Evolutionary conservation across 106 monocot genomes (phyloP).

Genomic region (Apostasia shenzhenica): DNA sequence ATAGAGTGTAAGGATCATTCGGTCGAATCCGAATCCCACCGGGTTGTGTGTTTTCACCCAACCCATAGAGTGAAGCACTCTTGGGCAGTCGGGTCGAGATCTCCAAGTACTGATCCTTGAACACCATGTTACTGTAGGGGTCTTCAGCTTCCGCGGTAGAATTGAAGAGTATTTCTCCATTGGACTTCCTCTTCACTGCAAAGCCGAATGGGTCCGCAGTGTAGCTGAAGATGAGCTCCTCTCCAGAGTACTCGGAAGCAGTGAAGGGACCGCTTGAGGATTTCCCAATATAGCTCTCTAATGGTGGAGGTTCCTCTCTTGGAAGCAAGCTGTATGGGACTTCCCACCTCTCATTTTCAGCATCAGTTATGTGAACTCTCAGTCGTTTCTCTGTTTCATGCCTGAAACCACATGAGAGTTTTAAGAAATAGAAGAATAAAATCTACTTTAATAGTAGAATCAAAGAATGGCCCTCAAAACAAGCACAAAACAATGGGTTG

Average conservation of each 20-base stretch:
- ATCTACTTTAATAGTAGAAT: not conserved
- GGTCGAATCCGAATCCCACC: conserved; percentile 67
- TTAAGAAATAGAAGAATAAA: not conserved
- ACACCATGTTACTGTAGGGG: conserved; percentile 41
- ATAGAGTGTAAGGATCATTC: conserved; percentile 84
- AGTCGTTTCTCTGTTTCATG: conserved; percentile 62
- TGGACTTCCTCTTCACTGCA: conserved; percentile 56
- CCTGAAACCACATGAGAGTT: conserved; percentile 15
- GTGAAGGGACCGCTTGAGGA: conserved; percentile 13
- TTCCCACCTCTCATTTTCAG: conserved; percentile 77
- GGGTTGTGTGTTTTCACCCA: conserved; percentile 94
- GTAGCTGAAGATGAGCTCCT: conserved; percentile 69
- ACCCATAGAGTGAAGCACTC: conserved; percentile 64
- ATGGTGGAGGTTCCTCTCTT: conserved; percentile 42
- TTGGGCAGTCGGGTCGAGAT: conserved; percentile 61
- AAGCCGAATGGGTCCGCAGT: conserved; percentile 72
- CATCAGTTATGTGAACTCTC: conserved; percentile 88
- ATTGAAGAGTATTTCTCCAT: conserved; percentile 62
- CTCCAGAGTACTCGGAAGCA: conserved; percentile 41
- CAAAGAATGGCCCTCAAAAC: not conserved
- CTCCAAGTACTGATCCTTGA: conserved; percentile 96
- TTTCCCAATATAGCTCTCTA: conserved; percentile 6
- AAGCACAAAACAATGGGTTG: not conserved
- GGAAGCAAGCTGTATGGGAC: conserved; percentile 86
- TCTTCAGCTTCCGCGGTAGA: conserved; percentile 23